A percentile compares a stretch with the other conserved stretches of the same genome.
Conservation (phyloP, 306 rosid species). For the Abrus pulchellus region DNA sequence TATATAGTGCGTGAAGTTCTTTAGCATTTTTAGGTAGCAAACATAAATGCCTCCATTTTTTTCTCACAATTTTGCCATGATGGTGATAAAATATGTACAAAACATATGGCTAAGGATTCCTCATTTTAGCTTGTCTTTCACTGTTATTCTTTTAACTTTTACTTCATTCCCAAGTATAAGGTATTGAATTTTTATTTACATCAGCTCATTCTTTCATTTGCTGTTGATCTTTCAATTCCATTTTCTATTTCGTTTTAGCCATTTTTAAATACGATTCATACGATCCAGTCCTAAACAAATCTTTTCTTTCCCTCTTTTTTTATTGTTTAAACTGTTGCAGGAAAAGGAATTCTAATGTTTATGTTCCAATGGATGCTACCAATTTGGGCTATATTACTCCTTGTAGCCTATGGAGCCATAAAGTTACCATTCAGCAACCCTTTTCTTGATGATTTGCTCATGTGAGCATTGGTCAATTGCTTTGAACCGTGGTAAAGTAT, state of each 20-base stretch:
- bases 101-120: neutral
- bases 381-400: constrained; percentile 70
- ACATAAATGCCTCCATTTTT: neutral
- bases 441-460: constrained; percentile 70
- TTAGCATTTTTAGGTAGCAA: neutral
- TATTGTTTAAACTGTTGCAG: constrained; percentile 55
- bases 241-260: neutral
- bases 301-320: neutral
- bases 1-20: neutral
- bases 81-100: neutral
- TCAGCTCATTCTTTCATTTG: neutral
- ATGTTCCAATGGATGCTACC: constrained; percentile 76
- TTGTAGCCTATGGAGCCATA: constrained; percentile 77
- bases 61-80: neutral
- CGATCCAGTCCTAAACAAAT: neutral
- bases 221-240: neutral
- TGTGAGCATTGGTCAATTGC: constrained; percentile 54
- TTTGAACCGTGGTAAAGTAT: neutral
- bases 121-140: neutral
- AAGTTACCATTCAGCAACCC: constrained; percentile 75
- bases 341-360: constrained; percentile 64
- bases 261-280: neutral
- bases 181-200: neutral
- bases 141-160: neutral
- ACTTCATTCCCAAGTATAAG: constrained; percentile 28